Percentiles rank a stretch among this genome's conserved stretches.
Conservation (phyloP, 441 rosid species). For the Bruguiera hainesii region DNA sequence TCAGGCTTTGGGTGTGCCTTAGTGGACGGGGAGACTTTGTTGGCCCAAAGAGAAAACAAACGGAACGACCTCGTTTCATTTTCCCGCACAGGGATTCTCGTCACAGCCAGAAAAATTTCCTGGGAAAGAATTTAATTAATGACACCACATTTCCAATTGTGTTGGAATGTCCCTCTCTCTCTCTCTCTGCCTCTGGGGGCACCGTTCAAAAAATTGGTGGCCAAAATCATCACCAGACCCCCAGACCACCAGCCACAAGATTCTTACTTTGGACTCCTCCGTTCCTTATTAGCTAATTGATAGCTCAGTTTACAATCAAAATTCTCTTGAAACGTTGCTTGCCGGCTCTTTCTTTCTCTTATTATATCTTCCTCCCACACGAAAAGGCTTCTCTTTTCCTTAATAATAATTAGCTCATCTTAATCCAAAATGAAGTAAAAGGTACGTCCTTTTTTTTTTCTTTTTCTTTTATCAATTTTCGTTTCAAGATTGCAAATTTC, state of each 20-base stretch:
- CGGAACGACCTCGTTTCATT: too few relatives aligned
- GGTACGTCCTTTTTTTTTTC: too few relatives aligned
- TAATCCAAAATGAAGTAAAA: slow-evolving; percentile 16
- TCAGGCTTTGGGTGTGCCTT: too few relatives aligned
- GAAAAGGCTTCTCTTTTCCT: neutral
- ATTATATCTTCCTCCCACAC: neutral
- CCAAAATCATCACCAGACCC: neutral
- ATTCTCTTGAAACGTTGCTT: slow-evolving; percentile 12
- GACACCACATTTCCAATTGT: neutral
- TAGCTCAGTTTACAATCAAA: neutral
- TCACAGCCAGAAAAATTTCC: slow-evolving; percentile 16
- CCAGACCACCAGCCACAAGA: neutral
- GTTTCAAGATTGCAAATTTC: too few relatives aligned
- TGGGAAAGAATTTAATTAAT: neutral
- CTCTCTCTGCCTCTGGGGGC: neutral
- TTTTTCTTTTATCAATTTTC: too few relatives aligned
- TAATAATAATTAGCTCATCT: neutral
- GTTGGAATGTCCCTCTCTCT: too few relatives aligned
- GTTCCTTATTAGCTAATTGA: neutral
- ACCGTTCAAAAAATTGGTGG: slow-evolving; percentile 1
- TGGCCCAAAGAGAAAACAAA: too few relatives aligned
- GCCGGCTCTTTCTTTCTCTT: neutral
- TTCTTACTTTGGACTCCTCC: slow-evolving; percentile 24
- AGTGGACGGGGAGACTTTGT: too few relatives aligned
- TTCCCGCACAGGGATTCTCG: slow-evolving; percentile 14